phyloP scores from a whole-genome alignment of 2,329 filamentous ascomycete genomes.

The Dothideomycetes sp. region DNA sequence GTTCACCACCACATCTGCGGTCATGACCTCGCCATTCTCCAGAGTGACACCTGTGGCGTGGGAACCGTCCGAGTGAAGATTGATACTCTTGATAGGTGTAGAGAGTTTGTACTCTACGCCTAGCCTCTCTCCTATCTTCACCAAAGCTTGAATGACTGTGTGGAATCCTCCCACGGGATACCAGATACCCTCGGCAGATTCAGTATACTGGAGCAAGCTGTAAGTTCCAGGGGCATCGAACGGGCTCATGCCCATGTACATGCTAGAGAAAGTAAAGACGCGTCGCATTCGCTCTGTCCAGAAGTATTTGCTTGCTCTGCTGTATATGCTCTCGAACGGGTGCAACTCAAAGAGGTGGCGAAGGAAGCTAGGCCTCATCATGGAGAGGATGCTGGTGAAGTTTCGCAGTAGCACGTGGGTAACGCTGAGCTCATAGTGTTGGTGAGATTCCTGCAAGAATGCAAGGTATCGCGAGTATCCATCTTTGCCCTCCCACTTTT shows the following conservation, averaged over 20 bases:
- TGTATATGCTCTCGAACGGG: conserved; percentile 61
- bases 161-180: conserved; percentile 64
- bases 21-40: conserved; percentile 44
- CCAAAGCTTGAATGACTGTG: conserved; percentile 48
- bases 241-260: conserved; percentile 76
- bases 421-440: conserved; percentile 59
- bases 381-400: conserved; percentile 48
- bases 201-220: conserved; percentile 62
- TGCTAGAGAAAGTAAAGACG: conserved; percentile 67
- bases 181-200: conserved; percentile 66
- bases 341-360: conserved; percentile 49
- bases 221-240: conserved; percentile 69
- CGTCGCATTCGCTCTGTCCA: conserved; percentile 56
- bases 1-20: conserved; percentile 56
- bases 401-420: conserved; percentile 56
- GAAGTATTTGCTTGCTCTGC: conserved; percentile 55
- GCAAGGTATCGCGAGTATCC: conserved; percentile 59
- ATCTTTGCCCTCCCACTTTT: conserved; percentile 60
- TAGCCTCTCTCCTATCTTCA: conserved; percentile 48
- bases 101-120: conserved; percentile 54
- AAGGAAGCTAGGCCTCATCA: conserved; percentile 50
- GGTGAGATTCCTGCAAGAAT: conserved; percentile 56
- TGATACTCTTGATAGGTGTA: conserved; percentile 45
- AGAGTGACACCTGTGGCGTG: conserved; percentile 50
- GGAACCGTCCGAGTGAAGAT: conserved; percentile 41